Evolutionary conservation across 2,329 filamentous ascomycete genomes (phyloP).

Genomic region (Aspergillus ibericus): DNA sequence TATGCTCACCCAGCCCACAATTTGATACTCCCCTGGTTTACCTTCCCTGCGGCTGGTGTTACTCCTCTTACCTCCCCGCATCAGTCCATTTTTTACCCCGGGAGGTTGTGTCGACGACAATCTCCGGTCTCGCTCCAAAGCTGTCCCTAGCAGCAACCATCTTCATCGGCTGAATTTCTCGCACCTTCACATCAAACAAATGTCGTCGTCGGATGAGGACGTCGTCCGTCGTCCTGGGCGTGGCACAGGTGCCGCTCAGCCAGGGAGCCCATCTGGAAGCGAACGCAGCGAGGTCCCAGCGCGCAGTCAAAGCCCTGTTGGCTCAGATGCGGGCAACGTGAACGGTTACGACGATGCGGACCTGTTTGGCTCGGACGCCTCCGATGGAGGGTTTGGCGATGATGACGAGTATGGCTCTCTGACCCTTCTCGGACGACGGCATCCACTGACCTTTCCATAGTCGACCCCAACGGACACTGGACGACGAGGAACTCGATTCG

Average conservation of each 20-base stretch:
- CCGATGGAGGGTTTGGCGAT: constrained; percentile 40
- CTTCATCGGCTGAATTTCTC: not conserved
- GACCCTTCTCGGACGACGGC: not conserved
- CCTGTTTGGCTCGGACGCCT: constrained; percentile 48
- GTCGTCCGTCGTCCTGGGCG: constrained; percentile 38
- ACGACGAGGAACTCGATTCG: constrained; percentile 64
- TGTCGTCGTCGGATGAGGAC: constrained; percentile 43
- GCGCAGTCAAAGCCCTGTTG: constrained; percentile 24
- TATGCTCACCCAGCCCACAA: not conserved
- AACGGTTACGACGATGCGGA: constrained; percentile 44
- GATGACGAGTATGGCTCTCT: constrained; percentile 30
- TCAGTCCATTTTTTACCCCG: not conserved
- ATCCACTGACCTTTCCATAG: constrained; percentile 25
- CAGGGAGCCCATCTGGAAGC: constrained; percentile 21
- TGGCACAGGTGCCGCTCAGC: constrained; percentile 22
- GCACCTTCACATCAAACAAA: constrained; percentile 21
- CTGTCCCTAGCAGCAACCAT: not conserved
- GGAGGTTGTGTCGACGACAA: not conserved
- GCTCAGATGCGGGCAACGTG: constrained; percentile 31
- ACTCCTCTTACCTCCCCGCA: not conserved
- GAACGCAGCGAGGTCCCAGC: constrained; percentile 21
- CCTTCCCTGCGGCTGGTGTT: not conserved
- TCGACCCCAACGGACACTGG: constrained; percentile 49
- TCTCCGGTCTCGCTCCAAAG: not conserved
- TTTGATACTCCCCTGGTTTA: not conserved